Base-by-base conservation (phyloP, 371 early-diverging fungal genomes). In the Umbelopsis sp. region DNA sequence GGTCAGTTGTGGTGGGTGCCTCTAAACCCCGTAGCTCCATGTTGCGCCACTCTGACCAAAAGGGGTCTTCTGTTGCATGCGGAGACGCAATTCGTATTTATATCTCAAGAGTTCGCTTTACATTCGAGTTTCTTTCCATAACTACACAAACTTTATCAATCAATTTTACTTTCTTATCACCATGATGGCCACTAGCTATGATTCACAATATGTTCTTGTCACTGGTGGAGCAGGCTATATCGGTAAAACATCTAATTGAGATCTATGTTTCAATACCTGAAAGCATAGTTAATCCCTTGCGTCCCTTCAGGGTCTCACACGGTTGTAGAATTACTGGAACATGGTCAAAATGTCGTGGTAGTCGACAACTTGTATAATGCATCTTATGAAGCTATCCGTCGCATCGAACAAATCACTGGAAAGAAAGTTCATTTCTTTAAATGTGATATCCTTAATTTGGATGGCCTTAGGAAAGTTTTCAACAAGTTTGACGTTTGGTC, bases 291-390 rank as follows among this genome's bases (percentile, higher is more conserved):
- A 10, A 3, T 48, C 6, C 16, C 29, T 32, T 7, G 22, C 11
- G 29, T 22, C 20, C 70, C 87, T 90, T 5, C 35, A 80, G 96
- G 97, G 51, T 95, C 95, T 20, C 96, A 96, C 79, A 96, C 96
- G 4, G 93, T 93, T 24, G 84, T 95, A 65, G 93, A 95, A 71
- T 87, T 97, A 45, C 74, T 96, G 44, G 75, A 86, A 24, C 79
- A 79, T 38, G 88, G 89, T 67, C 82, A 85, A 67, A 76, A 85
- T 32, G 92, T 95, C 0, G 92, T 96, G 29, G 87, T 94, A 41
- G 82, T 95, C 35, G 96, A 96, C 76, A 93, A 94, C 72, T 85
- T 96, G 46, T 74, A 79, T 74, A 96, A 96, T 80, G 85, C 94
- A 64, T 87, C 89, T 70, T 75, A 80, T 70, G 88, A 92, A 79